These are phyloP conservation scores for Trypanosoma rangeli DNA, from an alignment of 208 protist species.

Conservation along the genomic window DNA sequence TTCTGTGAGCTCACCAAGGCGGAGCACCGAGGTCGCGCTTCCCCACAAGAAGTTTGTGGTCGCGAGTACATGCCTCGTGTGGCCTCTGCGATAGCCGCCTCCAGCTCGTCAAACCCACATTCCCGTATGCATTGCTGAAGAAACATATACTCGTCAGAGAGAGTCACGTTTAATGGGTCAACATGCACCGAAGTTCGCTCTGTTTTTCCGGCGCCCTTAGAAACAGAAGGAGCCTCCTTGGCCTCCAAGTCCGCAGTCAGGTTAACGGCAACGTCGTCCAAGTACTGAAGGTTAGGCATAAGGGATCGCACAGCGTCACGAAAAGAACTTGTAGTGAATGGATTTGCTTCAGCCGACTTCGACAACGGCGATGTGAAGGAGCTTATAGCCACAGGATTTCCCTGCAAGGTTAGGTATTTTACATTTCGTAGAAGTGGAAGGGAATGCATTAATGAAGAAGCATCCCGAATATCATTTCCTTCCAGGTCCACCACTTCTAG, in stretches of 20 bases:
- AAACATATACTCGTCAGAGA: conserved; percentile 73
- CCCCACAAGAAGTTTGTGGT: conserved; percentile 62
- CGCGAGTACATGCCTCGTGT: conserved; percentile 55
- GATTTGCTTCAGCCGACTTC: conserved; percentile 1
- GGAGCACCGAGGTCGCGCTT: conserved; percentile 31
- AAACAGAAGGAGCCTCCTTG: background rate
- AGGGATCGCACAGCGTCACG: conserved; percentile 45
- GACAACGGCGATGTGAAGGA: background rate
- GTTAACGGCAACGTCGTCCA: conserved; percentile 48
- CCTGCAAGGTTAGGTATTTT: conserved; percentile 56
- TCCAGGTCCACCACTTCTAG: conserved; percentile 87
- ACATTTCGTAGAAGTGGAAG: conserved; percentile 47
- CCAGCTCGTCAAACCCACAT: conserved; percentile 55
- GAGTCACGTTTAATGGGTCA: conserved; percentile 58
- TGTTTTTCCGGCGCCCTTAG: background rate
- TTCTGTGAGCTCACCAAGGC: background rate
- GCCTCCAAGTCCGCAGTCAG: background rate
- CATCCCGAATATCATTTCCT: conserved; percentile 70
- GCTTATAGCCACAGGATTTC: conserved; percentile 55
- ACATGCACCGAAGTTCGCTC: conserved; percentile 29
- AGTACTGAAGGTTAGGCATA: conserved; percentile 60
- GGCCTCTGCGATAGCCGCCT: conserved; percentile 40
- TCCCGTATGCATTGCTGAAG: conserved; percentile 75
- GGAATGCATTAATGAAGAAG: conserved; percentile 27
- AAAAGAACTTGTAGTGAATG: conserved; percentile 21